Percentiles rank a stretch among this genome's conserved stretches.
Evolutionary conservation across 2,329 filamentous ascomycete species (phyloP).

Genomic region (Paecilomyces sp.): DNA sequence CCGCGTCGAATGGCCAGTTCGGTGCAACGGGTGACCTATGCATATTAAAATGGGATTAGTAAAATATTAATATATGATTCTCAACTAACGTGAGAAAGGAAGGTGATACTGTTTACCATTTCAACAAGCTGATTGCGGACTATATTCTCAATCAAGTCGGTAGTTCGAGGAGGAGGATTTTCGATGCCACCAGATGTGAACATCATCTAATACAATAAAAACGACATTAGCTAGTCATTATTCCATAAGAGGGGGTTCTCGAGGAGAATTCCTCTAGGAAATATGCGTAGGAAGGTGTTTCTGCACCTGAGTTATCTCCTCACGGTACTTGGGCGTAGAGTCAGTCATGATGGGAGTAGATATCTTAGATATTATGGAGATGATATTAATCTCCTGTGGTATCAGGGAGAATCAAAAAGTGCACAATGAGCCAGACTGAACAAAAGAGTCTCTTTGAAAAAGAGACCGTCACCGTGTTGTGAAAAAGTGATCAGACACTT

Average conservation of each 20-base stretch:
- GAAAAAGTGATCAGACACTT: no score
- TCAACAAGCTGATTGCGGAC: not conserved
- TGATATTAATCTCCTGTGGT: not conserved
- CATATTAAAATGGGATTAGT: no score
- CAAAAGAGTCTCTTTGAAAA: not conserved
- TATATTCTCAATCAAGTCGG: not conserved
- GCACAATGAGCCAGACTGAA: not conserved
- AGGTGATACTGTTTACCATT: not conserved
- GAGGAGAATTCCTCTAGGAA: not conserved
- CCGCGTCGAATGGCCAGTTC: not conserved
- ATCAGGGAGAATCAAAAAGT: not conserved
- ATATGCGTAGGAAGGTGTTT: not conserved
- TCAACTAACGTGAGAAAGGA: not conserved
- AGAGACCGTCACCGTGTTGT: not conserved
- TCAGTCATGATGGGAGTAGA: not conserved
- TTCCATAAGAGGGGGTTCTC: not conserved
- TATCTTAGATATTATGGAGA: not conserved
- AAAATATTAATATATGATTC: not conserved
- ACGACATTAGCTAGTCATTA: not conserved
- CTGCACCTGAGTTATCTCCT: not conserved
- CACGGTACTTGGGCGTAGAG: not conserved
- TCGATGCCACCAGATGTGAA: not conserved
- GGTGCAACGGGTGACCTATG: not conserved
- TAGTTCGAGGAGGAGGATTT: not conserved
- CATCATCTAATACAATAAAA: not conserved